These are phyloP conservation scores for Kalmusia sp. DNA, from an alignment of 2,329 filamentous ascomycete species.

Conservation along the genomic window DNA sequence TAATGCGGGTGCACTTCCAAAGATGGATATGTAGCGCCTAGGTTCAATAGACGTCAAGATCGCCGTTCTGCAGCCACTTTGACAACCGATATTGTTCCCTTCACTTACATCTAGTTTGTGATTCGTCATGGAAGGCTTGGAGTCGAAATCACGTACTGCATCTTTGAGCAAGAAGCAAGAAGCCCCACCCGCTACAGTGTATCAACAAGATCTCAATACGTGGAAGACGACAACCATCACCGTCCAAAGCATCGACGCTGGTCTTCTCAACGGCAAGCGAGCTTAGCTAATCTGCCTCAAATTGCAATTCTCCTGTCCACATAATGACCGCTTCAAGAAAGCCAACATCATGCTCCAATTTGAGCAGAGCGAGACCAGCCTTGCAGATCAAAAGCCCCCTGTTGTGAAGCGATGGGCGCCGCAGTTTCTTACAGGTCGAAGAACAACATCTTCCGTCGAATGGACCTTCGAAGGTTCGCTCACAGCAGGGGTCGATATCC, in stretches of 20 bases:
- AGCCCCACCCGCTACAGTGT: background rate
- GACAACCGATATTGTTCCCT: background rate
- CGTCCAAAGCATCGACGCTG: conserved; percentile 2
- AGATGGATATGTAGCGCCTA: background rate
- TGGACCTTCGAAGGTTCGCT: conserved; percentile 2
- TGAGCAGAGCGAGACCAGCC: background rate
- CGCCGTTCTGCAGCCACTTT: background rate
- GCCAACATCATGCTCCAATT: conserved; percentile 7
- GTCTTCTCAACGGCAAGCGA: background rate
- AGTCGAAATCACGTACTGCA: background rate
- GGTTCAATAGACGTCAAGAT: conserved; percentile 3
- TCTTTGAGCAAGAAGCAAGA: background rate
- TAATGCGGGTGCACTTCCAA: background rate
- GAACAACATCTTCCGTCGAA: conserved; percentile 1
- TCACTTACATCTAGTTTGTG: background rate
- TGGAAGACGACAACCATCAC: conserved; percentile 8
- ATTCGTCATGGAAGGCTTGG: background rate
- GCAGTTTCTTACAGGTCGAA: conserved; percentile 1
- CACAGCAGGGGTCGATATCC: conserved; percentile 2
- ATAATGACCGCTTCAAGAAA: conserved; percentile 8
- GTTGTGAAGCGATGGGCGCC: conserved; percentile 5
- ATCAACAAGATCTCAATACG: conserved; percentile 3
- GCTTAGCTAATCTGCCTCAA: conserved; percentile 1
- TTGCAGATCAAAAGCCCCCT: background rate
- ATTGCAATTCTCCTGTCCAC: conserved; percentile 4